Evolutionary conservation across 202 grass and related monocot genomes (phyloP).

Genomic region (Dendrocalamus latiflorus): DNA sequence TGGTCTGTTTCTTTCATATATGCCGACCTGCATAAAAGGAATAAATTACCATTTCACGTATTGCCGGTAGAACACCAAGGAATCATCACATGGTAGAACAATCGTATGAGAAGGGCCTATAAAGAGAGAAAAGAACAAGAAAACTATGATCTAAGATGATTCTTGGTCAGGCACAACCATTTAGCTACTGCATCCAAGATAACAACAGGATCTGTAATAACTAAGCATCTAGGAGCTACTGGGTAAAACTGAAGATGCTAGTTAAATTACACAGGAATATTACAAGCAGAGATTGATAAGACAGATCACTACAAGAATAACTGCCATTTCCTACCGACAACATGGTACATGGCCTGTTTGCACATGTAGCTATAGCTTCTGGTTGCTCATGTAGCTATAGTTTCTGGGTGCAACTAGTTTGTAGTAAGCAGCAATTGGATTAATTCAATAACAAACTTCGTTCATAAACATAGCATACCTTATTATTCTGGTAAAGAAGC

Average conservation of each 20-base stretch:
- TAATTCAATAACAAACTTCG: not conserved
- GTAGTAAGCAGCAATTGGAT: not conserved
- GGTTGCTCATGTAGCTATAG: no score
- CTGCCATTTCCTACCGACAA: not conserved
- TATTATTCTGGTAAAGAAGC: not conserved
- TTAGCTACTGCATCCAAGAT: not conserved
- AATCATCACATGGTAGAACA: not conserved
- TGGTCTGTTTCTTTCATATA: conserved; percentile 67
- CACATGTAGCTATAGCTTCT: not conserved
- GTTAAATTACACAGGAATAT: not conserved
- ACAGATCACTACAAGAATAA: not conserved
- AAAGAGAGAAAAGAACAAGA: not conserved
- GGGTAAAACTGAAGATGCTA: not conserved
- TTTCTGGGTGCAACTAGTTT: not conserved
- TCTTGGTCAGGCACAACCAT: not conserved
- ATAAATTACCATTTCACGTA: not conserved
- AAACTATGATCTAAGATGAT: not conserved
- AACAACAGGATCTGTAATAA: not conserved
- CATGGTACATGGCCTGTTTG: not conserved
- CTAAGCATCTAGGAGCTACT: not conserved
- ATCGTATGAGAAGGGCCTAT: not conserved
- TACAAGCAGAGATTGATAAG: not conserved
- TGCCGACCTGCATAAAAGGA: conserved; percentile 48
- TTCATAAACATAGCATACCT: not conserved
- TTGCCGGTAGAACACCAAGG: not conserved